Evolutionary conservation across 805 yeast species (phyloP), one percentile per base, ranked within the genome.

Genomic region (Naumovozyma dairenensis): DNA sequence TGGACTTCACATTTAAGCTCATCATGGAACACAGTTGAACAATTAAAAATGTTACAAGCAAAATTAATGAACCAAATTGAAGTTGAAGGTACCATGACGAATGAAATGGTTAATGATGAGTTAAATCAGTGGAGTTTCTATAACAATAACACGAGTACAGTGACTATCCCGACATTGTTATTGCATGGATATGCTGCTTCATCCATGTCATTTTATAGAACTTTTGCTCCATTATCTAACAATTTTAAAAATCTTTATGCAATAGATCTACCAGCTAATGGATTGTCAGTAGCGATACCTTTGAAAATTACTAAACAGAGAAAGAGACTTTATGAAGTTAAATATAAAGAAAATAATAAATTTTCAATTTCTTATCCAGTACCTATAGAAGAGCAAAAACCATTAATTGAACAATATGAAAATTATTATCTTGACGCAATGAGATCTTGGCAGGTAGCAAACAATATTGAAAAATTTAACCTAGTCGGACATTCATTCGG

Each of bases 111-210:
- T 8, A 38, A 42, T 15, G 40, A 43, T 21, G 50, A 49, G 29
- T 42, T 56, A 5, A 55, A 56, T 28, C 53, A 55, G 36, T 55
- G 57, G 60, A 54, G 52, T 44, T 46, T 55, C 43, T 54, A 39
- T 8, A 59, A 55, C 30, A 21, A 37, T 5, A 25, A 29, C 4
- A 52, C 47, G 4, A 22, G 31, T 4, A 30, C 19, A 4, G 35
- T 42, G 5, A 28, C 28, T 4, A 45, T 60, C 8, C 69, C 70
- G 2, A 54, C 66, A 3, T 42, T 92, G 2, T 57, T 89, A 40
- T 60, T 92, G 4, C 98, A 89, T 57, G 98, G 98, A 0, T 86
- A 85, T 51, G 96, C 94, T 2, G 94, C 97, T 0, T 83, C 94
- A 1, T 70, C 86, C 10, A 89, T 93, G 17, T 76, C 85, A 35